Percentiles rank a stretch among this genome's conserved stretches.
Conservation (phyloP, 768 basidiomycete genomes). For the Lactifluus hygrophoroides region DNA sequence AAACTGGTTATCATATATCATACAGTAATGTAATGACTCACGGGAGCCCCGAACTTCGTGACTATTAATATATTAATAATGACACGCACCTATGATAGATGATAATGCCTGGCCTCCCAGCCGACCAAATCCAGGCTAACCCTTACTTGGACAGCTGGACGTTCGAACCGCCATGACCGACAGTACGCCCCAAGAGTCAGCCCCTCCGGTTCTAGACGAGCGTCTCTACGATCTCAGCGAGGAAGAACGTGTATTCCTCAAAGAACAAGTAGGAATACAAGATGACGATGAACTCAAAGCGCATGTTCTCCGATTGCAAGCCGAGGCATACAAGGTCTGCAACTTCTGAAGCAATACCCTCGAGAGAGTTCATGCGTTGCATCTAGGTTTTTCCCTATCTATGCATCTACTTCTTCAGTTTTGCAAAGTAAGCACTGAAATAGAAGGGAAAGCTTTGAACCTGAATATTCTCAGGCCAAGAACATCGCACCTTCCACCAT, state of each 20-base stretch:
- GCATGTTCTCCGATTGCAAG: conserved; percentile 26
- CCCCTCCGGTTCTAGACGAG: neutral
- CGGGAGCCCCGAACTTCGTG: too few species aligned
- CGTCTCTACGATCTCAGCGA: conserved; percentile 1
- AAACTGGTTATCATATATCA: too few species aligned
- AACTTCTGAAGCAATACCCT: neutral
- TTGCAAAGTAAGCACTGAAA: neutral
- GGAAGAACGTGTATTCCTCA: conserved; percentile 21
- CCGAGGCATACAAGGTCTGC: conserved; percentile 26
- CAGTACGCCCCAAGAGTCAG: neutral
- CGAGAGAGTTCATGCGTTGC: neutral
- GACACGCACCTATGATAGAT: too few species aligned
- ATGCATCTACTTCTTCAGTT: conserved; percentile 1
- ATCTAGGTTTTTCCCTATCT: neutral
- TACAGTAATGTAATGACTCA: too few species aligned
- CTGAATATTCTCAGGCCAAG: neutral
- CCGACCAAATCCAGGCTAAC: too few species aligned
- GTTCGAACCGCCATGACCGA: neutral
- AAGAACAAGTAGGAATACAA: conserved; percentile 25
- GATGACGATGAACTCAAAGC: too few species aligned
- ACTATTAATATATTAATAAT: too few species aligned
- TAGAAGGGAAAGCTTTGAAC: neutral
- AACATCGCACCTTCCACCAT: neutral
- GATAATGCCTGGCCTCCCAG: too few species aligned
- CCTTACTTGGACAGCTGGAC: too few species aligned